Conservation (phyloP, 1,139 yeast species). For the Geotrichum cucujoidarum region DNA sequence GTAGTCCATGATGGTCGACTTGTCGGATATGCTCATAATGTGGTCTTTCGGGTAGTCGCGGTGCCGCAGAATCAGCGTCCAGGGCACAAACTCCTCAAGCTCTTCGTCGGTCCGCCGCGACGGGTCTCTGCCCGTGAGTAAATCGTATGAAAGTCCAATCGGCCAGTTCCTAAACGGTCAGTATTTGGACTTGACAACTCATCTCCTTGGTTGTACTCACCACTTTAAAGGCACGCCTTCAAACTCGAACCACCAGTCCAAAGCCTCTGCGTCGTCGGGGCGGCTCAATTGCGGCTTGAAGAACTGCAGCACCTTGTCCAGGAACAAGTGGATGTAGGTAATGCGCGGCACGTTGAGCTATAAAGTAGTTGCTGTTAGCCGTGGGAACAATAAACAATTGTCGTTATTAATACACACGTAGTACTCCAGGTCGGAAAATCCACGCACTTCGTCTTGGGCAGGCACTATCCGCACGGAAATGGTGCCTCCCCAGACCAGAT, state of each 20-base stretch:
- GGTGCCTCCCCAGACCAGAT: conserved; percentile 52
- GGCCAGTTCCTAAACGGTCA: conserved; percentile 54
- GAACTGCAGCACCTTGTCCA: conserved; percentile 42
- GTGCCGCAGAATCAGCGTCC: conserved; percentile 35
- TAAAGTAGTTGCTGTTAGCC: not conserved
- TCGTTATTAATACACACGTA: conserved; percentile 17
- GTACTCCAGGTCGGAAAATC: conserved; percentile 25
- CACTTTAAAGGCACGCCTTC: conserved; percentile 64
- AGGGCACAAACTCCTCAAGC: conserved; percentile 4
- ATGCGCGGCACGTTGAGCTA: conserved; percentile 42
- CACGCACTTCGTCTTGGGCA: conserved; percentile 32
- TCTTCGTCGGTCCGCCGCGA: conserved; percentile 19
- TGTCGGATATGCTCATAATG: conserved; percentile 45
- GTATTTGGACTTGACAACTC: not conserved
- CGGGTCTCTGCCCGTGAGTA: conserved; percentile 41
- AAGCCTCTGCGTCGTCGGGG: conserved; percentile 35
- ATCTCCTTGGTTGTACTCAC: conserved; percentile 21
- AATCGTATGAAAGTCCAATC: conserved; percentile 63
- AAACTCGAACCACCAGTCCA: conserved; percentile 62
- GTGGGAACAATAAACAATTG: not conserved
- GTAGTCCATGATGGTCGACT: conserved; percentile 43
- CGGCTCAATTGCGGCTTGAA: conserved; percentile 42
- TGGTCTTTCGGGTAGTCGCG: conserved; percentile 49
- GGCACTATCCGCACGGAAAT: conserved; percentile 44
- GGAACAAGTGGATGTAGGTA: conserved; percentile 54